A percentile compares a stretch with the other conserved stretches of the same genome.
Evolutionary conservation across 2,329 filamentous ascomycete species (phyloP).

Genomic region (Didymella pinodella): DNA sequence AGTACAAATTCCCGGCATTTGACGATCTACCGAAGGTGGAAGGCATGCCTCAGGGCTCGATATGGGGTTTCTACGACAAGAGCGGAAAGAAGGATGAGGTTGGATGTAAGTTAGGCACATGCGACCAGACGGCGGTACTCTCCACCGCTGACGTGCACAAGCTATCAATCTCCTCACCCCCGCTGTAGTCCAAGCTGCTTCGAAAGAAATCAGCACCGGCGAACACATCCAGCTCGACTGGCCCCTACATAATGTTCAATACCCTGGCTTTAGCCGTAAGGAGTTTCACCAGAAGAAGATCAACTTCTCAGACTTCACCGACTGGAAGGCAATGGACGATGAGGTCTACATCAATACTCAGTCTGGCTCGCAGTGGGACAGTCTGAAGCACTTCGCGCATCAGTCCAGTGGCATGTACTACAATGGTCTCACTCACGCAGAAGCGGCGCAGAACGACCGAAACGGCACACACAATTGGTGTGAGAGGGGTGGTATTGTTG

Average conservation of each 20-base stretch:
- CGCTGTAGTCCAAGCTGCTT: slow-evolving; percentile 59
- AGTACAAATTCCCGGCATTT: slow-evolving; percentile 42
- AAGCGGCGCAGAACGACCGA: slow-evolving; percentile 31
- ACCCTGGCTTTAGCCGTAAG: slow-evolving; percentile 62
- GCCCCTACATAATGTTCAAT: slow-evolving; percentile 64
- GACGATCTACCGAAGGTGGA: slow-evolving; percentile 44
- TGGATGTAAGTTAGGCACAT: slow-evolving; percentile 52
- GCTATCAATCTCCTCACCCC: slow-evolving; percentile 58
- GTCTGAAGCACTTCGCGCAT: slow-evolving; percentile 48
- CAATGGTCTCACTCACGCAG: slow-evolving; percentile 43
- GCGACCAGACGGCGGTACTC: no score
- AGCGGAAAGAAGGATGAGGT: slow-evolving; percentile 59
- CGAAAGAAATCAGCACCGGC: slow-evolving; percentile 61
- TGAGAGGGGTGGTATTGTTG: slow-evolving; percentile 47
- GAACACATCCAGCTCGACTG: slow-evolving; percentile 62
- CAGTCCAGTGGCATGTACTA: slow-evolving; percentile 41
- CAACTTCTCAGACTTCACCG: slow-evolving; percentile 48
- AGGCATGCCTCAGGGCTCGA: slow-evolving; percentile 44
- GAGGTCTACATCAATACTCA: slow-evolving; percentile 47
- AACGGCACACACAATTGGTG: slow-evolving; percentile 51
- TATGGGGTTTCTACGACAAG: slow-evolving; percentile 48
- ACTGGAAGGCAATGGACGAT: slow-evolving; percentile 42
- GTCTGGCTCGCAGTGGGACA: slow-evolving; percentile 49
- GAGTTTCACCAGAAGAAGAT: slow-evolving; percentile 61
- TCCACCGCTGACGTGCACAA: slow-evolving; percentile 13